These are phyloP conservation scores for Spirogloea muscicola DNA, from an alignment of 139 green algal species.

Conservation along the genomic window DNA sequence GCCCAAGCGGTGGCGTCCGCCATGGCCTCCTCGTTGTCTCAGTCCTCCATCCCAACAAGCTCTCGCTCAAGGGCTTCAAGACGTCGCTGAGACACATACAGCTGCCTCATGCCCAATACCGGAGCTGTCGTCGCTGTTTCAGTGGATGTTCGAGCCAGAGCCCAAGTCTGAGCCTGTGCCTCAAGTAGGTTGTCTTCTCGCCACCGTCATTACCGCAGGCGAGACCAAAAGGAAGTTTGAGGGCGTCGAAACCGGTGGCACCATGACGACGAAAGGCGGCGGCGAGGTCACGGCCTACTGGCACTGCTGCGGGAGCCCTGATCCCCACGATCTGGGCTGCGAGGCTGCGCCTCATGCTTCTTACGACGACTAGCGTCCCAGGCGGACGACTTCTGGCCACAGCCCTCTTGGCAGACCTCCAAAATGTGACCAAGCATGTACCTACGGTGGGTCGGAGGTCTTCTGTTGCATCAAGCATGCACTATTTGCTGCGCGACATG, in stretches of 20 bases:
- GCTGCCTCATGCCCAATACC: too few relatives aligned
- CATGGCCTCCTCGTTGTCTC: not conserved
- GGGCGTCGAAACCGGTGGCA: conserved; percentile 34
- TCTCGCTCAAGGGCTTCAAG: too few relatives aligned
- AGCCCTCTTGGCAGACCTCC: too few relatives aligned
- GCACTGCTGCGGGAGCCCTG: conserved; percentile 33
- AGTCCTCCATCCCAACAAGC: too few relatives aligned
- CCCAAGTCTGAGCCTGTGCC: not conserved
- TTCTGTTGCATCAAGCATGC: too few relatives aligned
- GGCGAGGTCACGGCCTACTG: conserved; percentile 28
- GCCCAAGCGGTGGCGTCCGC: not conserved
- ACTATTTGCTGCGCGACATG: too few relatives aligned
- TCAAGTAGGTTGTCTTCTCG: not conserved
- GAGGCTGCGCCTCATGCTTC: conserved; percentile 12
- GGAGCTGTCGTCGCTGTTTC: not conserved
- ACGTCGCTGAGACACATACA: too few relatives aligned
- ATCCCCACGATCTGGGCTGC: conserved; percentile 26
- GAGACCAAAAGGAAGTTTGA: conserved; percentile 43
- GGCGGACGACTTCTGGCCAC: too few relatives aligned
- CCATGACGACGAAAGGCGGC: conserved; percentile 19
- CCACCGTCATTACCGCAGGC: conserved; percentile 2
- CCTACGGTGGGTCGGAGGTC: too few relatives aligned
- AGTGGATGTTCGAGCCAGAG: not conserved
- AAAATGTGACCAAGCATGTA: too few relatives aligned
- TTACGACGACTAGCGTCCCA: conserved; percentile 40